These are phyloP conservation scores for Dothistroma pini DNA, from an alignment of 2,329 filamentous ascomycete species.

Conservation along the genomic window DNA sequence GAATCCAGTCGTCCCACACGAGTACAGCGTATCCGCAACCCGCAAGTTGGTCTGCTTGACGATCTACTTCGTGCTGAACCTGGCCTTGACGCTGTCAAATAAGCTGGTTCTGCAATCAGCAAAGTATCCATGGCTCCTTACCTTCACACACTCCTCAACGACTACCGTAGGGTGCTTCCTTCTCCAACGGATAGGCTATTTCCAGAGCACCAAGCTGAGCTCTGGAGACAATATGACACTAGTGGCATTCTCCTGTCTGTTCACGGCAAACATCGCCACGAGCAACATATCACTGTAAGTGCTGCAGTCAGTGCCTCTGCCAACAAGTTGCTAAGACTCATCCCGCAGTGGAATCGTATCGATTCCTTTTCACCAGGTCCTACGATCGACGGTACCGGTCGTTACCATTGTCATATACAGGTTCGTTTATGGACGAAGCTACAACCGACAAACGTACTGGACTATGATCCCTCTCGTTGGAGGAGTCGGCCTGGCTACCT, in stretches of 20 bases:
- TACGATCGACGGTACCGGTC: slow-evolving; percentile 59
- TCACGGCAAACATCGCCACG: slow-evolving; percentile 60
- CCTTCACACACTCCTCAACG: slow-evolving; percentile 55
- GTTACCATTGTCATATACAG: slow-evolving; percentile 61
- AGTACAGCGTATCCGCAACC: slow-evolving; percentile 1
- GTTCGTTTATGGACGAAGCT: slow-evolving; percentile 52
- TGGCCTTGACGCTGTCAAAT: slow-evolving; percentile 55
- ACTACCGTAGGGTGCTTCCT: slow-evolving; percentile 53
- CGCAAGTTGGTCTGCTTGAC: slow-evolving; percentile 3
- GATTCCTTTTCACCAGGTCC: slow-evolving; percentile 62
- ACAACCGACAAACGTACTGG: slow-evolving; percentile 55
- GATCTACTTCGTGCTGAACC: slow-evolving; percentile 49
- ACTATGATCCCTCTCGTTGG: slow-evolving; percentile 58
- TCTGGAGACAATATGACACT: slow-evolving; percentile 53
- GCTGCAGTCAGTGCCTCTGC: neutral
- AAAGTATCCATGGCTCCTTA: slow-evolving; percentile 58
- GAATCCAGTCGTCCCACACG: neutral
- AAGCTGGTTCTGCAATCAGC: slow-evolving; percentile 47
- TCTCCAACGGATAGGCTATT: slow-evolving; percentile 51
- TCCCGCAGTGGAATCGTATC: slow-evolving; percentile 46
- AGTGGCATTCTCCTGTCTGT: slow-evolving; percentile 56
- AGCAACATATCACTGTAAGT: slow-evolving; percentile 55
- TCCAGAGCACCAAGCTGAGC: slow-evolving; percentile 52
- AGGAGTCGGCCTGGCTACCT: slow-evolving; percentile 58
- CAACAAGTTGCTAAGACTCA: neutral